Evolutionary conservation across 2,329 filamentous ascomycete species (phyloP).

Genomic region (Ceratocystis huliohia): DNA sequence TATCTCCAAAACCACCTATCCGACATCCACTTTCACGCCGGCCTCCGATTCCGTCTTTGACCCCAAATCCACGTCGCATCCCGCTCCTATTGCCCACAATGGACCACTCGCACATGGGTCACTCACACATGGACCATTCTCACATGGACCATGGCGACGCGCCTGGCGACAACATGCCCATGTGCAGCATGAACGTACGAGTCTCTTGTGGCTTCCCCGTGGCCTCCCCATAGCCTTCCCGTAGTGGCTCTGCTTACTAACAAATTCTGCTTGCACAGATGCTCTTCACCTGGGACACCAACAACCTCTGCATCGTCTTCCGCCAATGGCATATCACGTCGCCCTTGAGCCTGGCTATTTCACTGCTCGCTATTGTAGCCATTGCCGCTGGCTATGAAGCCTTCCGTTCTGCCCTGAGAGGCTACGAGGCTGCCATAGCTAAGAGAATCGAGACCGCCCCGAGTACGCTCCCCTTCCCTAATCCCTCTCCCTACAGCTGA

Average conservation of each 20-base stretch:
- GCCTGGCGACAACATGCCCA: constrained; percentile 46
- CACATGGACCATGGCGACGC: constrained; percentile 39
- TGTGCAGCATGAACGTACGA: constrained; percentile 85
- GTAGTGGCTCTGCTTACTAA: neutral
- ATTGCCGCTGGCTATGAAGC: constrained; percentile 89
- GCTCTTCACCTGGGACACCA: constrained; percentile 94
- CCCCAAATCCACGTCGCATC: neutral
- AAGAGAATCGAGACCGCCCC: constrained; percentile 36
- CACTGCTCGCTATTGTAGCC: constrained; percentile 67
- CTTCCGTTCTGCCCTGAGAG: constrained; percentile 60
- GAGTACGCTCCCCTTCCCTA: constrained; percentile 36
- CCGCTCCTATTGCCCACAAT: neutral
- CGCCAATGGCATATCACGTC: constrained; percentile 74
- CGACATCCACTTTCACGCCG: neutral
- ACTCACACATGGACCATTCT: constrained; percentile 31
- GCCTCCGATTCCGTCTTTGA: neutral
- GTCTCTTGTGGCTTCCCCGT: neutral
- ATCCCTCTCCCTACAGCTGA: neutral
- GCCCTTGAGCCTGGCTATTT: constrained; percentile 61
- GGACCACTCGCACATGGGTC: constrained; percentile 20
- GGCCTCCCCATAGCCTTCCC: no score
- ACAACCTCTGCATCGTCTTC: constrained; percentile 93
- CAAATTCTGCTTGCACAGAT: constrained; percentile 44
- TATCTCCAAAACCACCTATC: neutral
- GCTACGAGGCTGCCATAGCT: constrained; percentile 55